Conservation (phyloP, 148 eudicot species). For the Fagopyrum tataricum region DNA sequence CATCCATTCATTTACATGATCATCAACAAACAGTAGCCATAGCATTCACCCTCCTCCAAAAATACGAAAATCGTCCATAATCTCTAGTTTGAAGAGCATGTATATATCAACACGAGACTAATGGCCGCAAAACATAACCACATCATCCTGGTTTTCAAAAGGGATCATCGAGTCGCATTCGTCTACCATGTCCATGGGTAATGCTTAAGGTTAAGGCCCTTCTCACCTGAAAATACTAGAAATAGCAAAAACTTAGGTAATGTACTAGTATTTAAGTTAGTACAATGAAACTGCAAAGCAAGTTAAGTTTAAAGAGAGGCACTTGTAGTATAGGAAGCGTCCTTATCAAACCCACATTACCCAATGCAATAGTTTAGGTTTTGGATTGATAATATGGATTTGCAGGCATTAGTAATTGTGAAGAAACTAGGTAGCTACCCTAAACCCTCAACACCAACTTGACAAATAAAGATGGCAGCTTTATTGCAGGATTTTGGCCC, state of each 20-base stretch:
- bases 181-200: neutral
- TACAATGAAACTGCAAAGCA: constrained; percentile 3
- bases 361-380: neutral
- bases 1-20: too few relatives aligned
- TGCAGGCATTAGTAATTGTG: neutral
- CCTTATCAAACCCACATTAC: constrained; percentile 3
- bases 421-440: neutral
- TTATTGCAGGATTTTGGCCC: constrained; percentile 7
- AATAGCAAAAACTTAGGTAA: neutral
- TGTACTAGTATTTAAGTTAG: neutral
- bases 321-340: neutral
- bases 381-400: neutral
- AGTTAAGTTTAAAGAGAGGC: constrained; percentile 5
- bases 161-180: neutral
- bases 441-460: neutral
- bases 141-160: neutral
- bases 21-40: too few relatives aligned
- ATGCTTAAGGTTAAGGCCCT: neutral
- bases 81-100: too few relatives aligned
- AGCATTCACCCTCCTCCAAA: too few relatives aligned
- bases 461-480: neutral
- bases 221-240: neutral
- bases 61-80: too few relatives aligned
- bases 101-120: too few relatives aligned
- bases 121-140: too few relatives aligned